Conservation (phyloP, 148 eudicot genomes). For the Rhododendron simsii region DNA sequence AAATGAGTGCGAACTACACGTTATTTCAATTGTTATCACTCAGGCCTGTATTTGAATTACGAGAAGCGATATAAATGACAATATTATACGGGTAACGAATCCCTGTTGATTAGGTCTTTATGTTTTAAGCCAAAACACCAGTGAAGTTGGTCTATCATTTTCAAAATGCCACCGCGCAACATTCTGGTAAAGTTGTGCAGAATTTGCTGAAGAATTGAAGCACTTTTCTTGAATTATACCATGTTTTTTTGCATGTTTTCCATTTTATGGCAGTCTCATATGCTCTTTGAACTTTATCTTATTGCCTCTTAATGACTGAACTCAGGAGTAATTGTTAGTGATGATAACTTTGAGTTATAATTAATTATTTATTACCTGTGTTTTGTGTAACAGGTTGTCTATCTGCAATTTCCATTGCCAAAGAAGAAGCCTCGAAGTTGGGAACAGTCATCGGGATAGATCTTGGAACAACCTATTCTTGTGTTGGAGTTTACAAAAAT, state of each 20-base stretch:
- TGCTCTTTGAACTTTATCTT: background rate
- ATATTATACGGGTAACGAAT: background rate
- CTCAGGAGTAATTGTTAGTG: background rate
- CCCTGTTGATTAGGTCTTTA: background rate
- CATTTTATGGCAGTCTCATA: background rate
- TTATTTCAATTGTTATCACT: background rate
- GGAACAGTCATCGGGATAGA: constrained; percentile 49
- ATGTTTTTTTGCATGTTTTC: background rate
- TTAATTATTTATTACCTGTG: background rate
- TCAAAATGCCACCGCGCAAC: background rate
- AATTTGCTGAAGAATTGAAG: background rate
- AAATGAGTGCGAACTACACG: background rate
- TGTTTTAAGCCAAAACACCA: background rate
- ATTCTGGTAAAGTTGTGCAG: background rate
- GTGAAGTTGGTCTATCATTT: background rate
- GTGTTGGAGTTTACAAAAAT: constrained; percentile 50
- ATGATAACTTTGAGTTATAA: background rate
- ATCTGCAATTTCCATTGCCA: constrained; percentile 29
- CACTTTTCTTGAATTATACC: background rate
- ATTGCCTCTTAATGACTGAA: background rate
- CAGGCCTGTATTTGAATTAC: background rate
- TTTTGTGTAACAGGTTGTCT: constrained; percentile 22
- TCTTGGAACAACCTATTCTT: constrained; percentile 45
- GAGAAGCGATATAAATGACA: background rate
- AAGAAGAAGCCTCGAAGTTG: constrained; percentile 36